Evolutionary conservation across 2,329 filamentous ascomycete genomes (phyloP).

Genomic region (Aspergillus ibericus): DNA sequence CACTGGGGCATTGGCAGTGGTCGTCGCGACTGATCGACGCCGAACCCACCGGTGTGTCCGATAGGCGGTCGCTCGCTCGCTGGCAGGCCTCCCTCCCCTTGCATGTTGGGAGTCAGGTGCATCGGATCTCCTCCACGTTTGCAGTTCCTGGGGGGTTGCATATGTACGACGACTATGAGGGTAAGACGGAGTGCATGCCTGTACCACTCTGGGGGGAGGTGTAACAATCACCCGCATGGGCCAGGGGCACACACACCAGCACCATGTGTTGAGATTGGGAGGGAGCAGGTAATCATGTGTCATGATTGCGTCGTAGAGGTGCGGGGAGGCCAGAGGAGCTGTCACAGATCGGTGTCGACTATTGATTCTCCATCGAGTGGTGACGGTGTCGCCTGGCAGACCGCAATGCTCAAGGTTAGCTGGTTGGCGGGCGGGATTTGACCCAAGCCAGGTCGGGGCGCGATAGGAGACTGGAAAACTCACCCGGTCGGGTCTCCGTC

Average conservation of each 20-base stretch:
- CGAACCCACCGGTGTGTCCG: conserved; percentile 10
- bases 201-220: background rate
- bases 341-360: conserved; percentile 8
- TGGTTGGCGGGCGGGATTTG: background rate
- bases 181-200: conserved; percentile 1
- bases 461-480: background rate
- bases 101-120: conserved; percentile 7
- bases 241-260: background rate
- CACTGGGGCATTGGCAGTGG: background rate
- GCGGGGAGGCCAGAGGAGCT: background rate
- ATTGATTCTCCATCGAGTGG: conserved; percentile 2
- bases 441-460: background rate
- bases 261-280: background rate
- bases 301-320: conserved; percentile 2
- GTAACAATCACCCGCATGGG: background rate
- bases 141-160: conserved; percentile 5
- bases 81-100: conserved; percentile 7
- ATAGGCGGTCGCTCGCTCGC: conserved; percentile 1
- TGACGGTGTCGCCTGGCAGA: background rate
- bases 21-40: background rate
- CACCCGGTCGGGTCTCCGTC: background rate
- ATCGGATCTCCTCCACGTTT: conserved; percentile 13
- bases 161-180: conserved; percentile 13
- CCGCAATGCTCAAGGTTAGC: background rate
- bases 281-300: background rate